phyloP scores from a whole-genome alignment of 352 stramenopile genomes.

The Pythium brachiatum region DNA sequence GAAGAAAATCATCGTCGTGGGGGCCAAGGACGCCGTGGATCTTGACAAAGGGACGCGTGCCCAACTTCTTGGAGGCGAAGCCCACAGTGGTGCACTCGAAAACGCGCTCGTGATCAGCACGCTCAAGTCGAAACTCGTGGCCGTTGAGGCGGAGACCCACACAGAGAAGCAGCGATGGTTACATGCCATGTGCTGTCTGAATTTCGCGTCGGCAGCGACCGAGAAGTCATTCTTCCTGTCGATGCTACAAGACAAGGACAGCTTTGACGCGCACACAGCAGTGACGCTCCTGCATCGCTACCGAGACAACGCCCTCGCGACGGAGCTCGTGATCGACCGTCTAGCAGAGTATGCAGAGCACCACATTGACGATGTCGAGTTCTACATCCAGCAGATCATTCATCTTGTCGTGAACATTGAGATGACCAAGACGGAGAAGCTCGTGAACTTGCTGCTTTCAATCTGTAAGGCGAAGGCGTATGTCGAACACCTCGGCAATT shows the following conservation, averaged over 20 bases:
- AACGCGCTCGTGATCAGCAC: conserved; percentile 69
- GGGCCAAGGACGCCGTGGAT: conserved; percentile 57
- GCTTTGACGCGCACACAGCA: conserved; percentile 66
- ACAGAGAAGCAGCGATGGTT: conserved; percentile 79
- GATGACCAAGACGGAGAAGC: conserved; percentile 57
- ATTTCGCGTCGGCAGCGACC: conserved; percentile 44
- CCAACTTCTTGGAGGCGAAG: conserved; percentile 42
- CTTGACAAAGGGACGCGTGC: conserved; percentile 53
- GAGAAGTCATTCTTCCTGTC: conserved; percentile 58
- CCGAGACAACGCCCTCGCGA: conserved; percentile 59
- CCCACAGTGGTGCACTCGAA: conserved; percentile 27
- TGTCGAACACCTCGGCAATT: conserved; percentile 76
- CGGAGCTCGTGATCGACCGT: conserved; percentile 63
- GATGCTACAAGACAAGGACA: conserved; percentile 46
- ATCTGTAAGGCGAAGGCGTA: conserved; percentile 78
- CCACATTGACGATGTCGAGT: conserved; percentile 78
- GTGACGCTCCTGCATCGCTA: conserved; percentile 72
- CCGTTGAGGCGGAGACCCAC: conserved; percentile 63
- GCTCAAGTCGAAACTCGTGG: conserved; percentile 67
- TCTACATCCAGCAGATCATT: conserved; percentile 82
- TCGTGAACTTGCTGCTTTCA: conserved; percentile 69
- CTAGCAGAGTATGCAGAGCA: conserved; percentile 57
- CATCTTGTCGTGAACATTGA: conserved; percentile 69
- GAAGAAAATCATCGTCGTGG: conserved; percentile 62
- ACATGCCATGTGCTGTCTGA: conserved; percentile 65